Percentiles rank a stretch among this genome's conserved stretches.
phyloP scores from a whole-genome alignment of 106 monocot genomes.

The Vanilla planifolia region DNA sequence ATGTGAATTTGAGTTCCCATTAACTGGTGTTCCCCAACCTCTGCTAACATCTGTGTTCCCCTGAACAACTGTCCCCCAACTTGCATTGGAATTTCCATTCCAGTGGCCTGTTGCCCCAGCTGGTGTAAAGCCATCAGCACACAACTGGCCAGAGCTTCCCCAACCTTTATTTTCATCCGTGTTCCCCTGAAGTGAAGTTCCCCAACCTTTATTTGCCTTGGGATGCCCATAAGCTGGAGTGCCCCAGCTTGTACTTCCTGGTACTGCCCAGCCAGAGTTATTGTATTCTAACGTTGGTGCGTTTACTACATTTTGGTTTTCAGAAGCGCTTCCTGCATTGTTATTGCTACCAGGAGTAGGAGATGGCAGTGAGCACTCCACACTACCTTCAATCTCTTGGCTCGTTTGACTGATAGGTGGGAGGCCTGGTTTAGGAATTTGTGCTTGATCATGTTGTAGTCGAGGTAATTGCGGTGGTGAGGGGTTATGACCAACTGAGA shows the following conservation, averaged over 20 bases:
- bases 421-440: slow-evolving; percentile 9
- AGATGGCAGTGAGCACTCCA: slow-evolving; percentile 50
- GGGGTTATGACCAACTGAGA: slow-evolving; percentile 2
- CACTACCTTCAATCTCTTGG: slow-evolving; percentile 9
- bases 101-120: neutral
- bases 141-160: too few relatives aligned
- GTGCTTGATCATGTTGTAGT: slow-evolving; percentile 10
- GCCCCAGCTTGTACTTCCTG: slow-evolving; percentile 9
- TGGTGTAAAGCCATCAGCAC: too few relatives aligned
- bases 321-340: neutral
- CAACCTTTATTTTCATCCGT: slow-evolving; percentile 10
- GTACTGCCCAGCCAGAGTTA: slow-evolving; percentile 3
- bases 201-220: neutral
- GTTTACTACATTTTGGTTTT: too few relatives aligned
- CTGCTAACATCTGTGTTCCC: slow-evolving; percentile 10
- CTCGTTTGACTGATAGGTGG: slow-evolving; percentile 6
- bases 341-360: slow-evolving; percentile 28
- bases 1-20: neutral
- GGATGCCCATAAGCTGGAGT: too few relatives aligned
- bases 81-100: slow-evolving; percentile 12
- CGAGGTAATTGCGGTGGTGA: slow-evolving; percentile 5
- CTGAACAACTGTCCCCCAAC: slow-evolving; percentile 21
- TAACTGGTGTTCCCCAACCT: slow-evolving; percentile 11
- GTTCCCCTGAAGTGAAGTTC: neutral
- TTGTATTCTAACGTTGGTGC: too few relatives aligned